Evolutionary conservation across 2,329 filamentous ascomycete genomes (phyloP).

Genomic region (Malbranchea zuffiana): DNA sequence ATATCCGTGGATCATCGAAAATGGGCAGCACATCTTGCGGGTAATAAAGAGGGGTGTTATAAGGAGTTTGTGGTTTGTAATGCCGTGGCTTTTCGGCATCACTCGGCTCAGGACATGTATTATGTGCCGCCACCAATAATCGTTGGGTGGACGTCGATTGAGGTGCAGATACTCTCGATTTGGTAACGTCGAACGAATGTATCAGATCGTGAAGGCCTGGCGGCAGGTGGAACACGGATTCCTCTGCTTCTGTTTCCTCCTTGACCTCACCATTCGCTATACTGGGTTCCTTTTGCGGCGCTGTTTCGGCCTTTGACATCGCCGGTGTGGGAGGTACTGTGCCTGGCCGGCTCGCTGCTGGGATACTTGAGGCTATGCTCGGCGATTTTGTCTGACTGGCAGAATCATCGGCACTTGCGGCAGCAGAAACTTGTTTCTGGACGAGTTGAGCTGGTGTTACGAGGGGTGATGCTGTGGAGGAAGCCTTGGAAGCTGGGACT

Average conservation of each 20-base stretch:
- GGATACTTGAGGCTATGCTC: slow-evolving; percentile 37
- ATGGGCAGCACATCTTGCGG: slow-evolving; percentile 85
- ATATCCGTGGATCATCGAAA: slow-evolving; percentile 82
- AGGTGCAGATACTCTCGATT: slow-evolving; percentile 53
- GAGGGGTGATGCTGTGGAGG: slow-evolving; percentile 49
- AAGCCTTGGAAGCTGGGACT: slow-evolving; percentile 42
- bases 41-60: slow-evolving; percentile 70
- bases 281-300: slow-evolving; percentile 15
- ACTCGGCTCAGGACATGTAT: slow-evolving; percentile 58
- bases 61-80: slow-evolving; percentile 73
- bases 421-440: slow-evolving; percentile 25
- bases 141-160: slow-evolving; percentile 57
- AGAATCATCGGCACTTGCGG: slow-evolving; percentile 33
- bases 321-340: slow-evolving; percentile 38
- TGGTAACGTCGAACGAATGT: slow-evolving; percentile 78
- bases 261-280: slow-evolving; percentile 43
- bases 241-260: slow-evolving; percentile 47
- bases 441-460: slow-evolving; percentile 41
- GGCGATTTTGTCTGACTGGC: slow-evolving; percentile 42
- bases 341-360: slow-evolving; percentile 28
- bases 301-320: slow-evolving; percentile 36
- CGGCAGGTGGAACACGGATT: slow-evolving; percentile 88
- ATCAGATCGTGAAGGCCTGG: slow-evolving; percentile 80
- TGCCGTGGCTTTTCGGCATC: slow-evolving; percentile 75
- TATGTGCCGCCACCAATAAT: slow-evolving; percentile 65